These are phyloP conservation scores for Lepidium sativum DNA, from an alignment of 345 rosid species.

Conservation along the genomic window DNA sequence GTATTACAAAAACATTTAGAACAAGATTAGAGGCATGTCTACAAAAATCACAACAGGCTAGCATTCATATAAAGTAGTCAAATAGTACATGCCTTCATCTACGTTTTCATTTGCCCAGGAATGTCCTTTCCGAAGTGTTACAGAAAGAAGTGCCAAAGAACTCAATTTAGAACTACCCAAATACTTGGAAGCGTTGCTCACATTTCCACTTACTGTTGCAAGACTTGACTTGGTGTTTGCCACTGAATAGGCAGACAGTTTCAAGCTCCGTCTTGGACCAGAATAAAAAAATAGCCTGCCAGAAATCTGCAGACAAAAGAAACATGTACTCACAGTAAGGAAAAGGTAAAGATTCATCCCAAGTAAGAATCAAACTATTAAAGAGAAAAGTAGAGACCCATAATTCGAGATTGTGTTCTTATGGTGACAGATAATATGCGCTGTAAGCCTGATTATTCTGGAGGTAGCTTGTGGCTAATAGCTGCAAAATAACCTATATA, in stretches of 20 bases:
- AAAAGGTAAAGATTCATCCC: not conserved
- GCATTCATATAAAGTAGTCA: not conserved
- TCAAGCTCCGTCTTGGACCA: conserved; percentile 77
- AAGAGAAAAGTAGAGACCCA: not conserved
- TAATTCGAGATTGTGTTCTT: not conserved
- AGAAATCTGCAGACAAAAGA: conserved; percentile 57
- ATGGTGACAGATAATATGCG: not conserved
- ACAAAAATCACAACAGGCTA: not conserved
- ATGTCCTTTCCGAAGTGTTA: conserved; percentile 81
- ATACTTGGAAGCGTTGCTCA: conserved; percentile 61
- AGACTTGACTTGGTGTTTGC: conserved; percentile 42
- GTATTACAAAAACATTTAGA: conserved; percentile 4
- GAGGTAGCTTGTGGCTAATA: too few species aligned
- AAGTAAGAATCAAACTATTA: not conserved
- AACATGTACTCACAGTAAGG: conserved; percentile 4
- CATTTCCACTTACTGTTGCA: conserved; percentile 56
- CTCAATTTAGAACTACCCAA: conserved; percentile 79
- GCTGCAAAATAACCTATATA: too few species aligned
- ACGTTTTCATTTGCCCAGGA: conserved; percentile 80
- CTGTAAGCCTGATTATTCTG: too few species aligned
- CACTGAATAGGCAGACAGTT: conserved; percentile 70
- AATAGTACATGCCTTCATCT: conserved; percentile 54
- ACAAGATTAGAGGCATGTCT: not conserved
- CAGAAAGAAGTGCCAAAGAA: conserved; percentile 66
- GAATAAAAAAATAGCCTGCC: conserved; percentile 96